A percentile compares a stretch with the other conserved stretches of the same genome.
These are phyloP conservation scores for Toxoplasma gondii DNA, from an alignment of 169 alveolate species.

Conservation along the genomic window DNA sequence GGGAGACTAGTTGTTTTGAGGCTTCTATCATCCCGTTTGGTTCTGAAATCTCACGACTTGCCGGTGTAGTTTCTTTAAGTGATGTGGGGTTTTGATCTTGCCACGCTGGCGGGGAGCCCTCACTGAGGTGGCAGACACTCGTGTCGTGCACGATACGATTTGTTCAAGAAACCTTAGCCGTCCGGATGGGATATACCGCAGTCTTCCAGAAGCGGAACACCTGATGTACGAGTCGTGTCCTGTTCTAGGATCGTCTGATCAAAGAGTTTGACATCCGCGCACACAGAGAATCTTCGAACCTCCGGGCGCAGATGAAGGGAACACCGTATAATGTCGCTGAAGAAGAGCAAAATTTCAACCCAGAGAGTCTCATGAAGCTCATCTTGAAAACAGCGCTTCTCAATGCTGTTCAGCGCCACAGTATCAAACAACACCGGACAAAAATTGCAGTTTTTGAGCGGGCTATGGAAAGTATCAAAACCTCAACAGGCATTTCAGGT, in stretches of 20 bases:
- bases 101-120: too few species aligned
- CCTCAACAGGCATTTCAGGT: constrained; percentile 52
- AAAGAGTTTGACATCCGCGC: constrained; percentile 47
- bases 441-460: constrained; percentile 35
- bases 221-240: not conserved
- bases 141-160: too few species aligned
- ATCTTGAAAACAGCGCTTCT: constrained; percentile 41
- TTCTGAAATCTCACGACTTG: too few species aligned
- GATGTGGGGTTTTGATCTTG: too few species aligned
- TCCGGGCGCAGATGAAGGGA: constrained; percentile 32
- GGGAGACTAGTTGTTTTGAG: too few species aligned
- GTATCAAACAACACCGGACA: constrained; percentile 35
- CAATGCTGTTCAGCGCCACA: constrained; percentile 41
- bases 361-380: constrained; percentile 46
- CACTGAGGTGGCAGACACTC: too few species aligned
- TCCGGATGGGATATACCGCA: too few species aligned
- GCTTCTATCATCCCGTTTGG: too few species aligned
- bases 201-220: too few species aligned
- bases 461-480: constrained; percentile 57
- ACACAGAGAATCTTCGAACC: constrained; percentile 18
- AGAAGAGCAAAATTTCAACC: constrained; percentile 31
- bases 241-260: constrained; percentile 42
- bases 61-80: too few species aligned
- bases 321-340: constrained; percentile 31
- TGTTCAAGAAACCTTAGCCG: too few species aligned